phyloP scores from a whole-genome alignment of 495 filamentous ascomycete species.

The Paragyromitra xinjiangensis region DNA sequence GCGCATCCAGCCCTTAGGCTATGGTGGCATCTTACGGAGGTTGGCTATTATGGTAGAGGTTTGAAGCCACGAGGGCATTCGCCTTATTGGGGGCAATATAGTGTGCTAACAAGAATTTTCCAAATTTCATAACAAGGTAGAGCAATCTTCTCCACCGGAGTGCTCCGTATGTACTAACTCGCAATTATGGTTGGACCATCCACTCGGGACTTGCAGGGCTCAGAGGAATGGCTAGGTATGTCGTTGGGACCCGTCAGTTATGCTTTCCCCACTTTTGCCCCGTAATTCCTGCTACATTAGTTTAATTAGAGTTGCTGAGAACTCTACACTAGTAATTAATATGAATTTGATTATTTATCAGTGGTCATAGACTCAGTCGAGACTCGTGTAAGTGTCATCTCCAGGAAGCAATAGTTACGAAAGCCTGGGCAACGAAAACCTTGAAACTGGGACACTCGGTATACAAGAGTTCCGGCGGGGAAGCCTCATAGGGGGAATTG shows the following conservation, averaged over 20 bases:
- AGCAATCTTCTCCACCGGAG: too few relatives aligned
- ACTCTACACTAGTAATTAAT: background rate
- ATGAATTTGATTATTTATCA: slow-evolving; percentile 16
- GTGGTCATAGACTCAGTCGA: background rate
- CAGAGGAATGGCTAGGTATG: background rate
- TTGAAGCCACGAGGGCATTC: background rate
- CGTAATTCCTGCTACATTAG: background rate
- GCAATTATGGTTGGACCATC: too few relatives aligned
- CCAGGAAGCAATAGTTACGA: too few relatives aligned
- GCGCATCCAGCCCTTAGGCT: too few relatives aligned
- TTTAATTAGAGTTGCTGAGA: background rate
- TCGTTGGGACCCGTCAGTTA: background rate
- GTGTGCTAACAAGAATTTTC: background rate
- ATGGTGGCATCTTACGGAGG: too few relatives aligned
- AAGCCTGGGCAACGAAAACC: background rate
- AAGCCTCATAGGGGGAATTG: background rate
- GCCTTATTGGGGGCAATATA: background rate
- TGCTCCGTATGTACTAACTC: too few relatives aligned
- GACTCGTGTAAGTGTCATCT: too few relatives aligned
- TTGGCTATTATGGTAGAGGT: background rate
- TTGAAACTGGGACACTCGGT: background rate
- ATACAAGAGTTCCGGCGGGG: background rate
- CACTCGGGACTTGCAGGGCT: background rate
- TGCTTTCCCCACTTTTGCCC: background rate
- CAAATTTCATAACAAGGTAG: background rate